Evolutionary conservation across 306 rosid genomes (phyloP), one percentile per base, ranked within the genome.

Genomic region (Castanea sativa): DNA sequence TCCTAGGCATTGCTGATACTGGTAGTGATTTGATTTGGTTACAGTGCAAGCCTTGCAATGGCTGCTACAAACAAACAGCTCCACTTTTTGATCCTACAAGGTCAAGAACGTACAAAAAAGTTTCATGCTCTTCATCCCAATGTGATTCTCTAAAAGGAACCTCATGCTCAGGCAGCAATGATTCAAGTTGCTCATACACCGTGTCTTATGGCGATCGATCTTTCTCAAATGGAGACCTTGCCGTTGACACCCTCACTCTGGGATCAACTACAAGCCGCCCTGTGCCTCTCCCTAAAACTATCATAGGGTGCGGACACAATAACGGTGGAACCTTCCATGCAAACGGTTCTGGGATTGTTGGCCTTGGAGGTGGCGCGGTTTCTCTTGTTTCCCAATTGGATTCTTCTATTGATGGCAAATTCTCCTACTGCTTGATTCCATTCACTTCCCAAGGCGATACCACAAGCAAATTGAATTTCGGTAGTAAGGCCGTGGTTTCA

Each of bases 11-110:
- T 12, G 85, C 76, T 1, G 97, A 92, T 43, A 92, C 94, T 0
- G 94, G 92, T 2, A 92, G 97, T 52, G 86, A 79, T 58, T 69
- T 92, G 5, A 60, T 80, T 6, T 92, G 97, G 97, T 51, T 79
- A 0, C 97, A 90, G 19, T 92, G 97, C 78, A 0, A 51, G 12
- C 97, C 92, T 5, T 92, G 97, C 75, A 0, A 4, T 0, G 0
- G 1, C 0, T 92, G 97, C 55, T 90, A 70, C 88, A 19, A 41
- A 11, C 92, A 92, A 65, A 35, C 25, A 0, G 58, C 52, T 5
- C 91, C 90, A 1, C 19, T 83, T 4, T 92, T 92, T 33, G 56
- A 86, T 7, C 90, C 91, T 4, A 10, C 67, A 0, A 73, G 82
- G 30, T 92, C 94, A 0, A n/a, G 30, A 4, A 84, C 89, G 0